phyloP scores from a whole-genome alignment of 371 early-diverging fungal genomes.

The Funneliformis caledonium region DNA sequence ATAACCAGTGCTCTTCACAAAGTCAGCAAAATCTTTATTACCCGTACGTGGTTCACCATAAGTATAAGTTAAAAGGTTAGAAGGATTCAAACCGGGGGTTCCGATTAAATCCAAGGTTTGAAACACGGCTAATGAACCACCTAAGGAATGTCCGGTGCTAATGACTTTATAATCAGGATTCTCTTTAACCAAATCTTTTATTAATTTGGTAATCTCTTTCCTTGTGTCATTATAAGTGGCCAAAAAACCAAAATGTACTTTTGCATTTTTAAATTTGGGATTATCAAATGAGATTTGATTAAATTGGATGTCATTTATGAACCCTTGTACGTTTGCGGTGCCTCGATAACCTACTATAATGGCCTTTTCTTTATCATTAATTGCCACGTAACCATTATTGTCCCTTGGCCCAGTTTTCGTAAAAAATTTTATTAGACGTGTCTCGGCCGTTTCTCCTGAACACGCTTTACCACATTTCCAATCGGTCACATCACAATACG shows the following conservation, averaged over 20 bases:
- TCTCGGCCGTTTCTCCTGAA: not conserved
- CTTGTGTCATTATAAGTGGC: slow-evolving; percentile 15
- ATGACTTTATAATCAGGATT: slow-evolving; percentile 37
- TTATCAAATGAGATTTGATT: not conserved
- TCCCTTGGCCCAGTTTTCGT: not conserved
- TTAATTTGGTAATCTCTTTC: not conserved
- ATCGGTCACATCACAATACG: slow-evolving; percentile 25
- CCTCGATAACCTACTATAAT: slow-evolving; percentile 5
- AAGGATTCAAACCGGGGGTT: not conserved
- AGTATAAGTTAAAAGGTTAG: slow-evolving; percentile 19
- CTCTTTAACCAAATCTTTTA: slow-evolving; percentile 12
- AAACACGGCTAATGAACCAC: slow-evolving; percentile 32
- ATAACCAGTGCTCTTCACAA: slow-evolving; percentile 47
- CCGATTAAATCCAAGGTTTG: slow-evolving; percentile 11
- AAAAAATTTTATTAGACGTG: slow-evolving; percentile 12
- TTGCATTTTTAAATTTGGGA: too few relatives aligned
- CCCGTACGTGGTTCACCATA: slow-evolving; percentile 59
- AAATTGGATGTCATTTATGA: not conserved
- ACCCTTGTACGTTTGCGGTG: not conserved
- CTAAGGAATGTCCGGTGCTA: slow-evolving; percentile 40
- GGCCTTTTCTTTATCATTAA: slow-evolving; percentile 25
- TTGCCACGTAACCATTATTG: slow-evolving; percentile 12
- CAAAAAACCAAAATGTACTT: not conserved
- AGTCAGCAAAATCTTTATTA: slow-evolving; percentile 52
- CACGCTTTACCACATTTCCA: slow-evolving; percentile 27